phyloP scores from a whole-genome alignment of 1,284 basidiomycete genomes.

The Boletus sp. region DNA sequence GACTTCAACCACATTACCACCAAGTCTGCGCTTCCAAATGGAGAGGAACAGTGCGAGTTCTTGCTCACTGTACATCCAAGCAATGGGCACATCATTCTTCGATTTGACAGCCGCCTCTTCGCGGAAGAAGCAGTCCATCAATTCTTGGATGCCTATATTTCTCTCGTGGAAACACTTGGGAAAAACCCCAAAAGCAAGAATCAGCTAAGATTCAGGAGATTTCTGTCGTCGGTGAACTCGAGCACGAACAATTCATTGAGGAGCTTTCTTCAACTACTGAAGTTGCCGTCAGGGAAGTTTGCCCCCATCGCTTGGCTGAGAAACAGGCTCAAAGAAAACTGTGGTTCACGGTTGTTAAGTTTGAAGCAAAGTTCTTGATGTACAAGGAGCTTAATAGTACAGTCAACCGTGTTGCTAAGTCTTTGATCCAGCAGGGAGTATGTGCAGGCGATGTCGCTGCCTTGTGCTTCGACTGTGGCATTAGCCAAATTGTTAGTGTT shows the following conservation, averaged over 20 bases:
- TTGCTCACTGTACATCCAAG: conserved; percentile 34
- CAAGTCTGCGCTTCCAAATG: conserved; percentile 32
- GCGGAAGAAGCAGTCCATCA: conserved; percentile 35
- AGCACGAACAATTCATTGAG: conserved; percentile 33
- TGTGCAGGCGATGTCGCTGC: conserved; percentile 33
- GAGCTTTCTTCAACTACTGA: conserved; percentile 28
- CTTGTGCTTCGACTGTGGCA: conserved; percentile 36
- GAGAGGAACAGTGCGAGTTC: conserved; percentile 37
- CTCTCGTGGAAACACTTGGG: conserved; percentile 33
- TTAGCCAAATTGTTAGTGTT: conserved; percentile 36
- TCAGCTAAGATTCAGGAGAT: conserved; percentile 35
- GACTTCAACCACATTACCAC: conserved; percentile 21
- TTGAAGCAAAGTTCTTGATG: conserved; percentile 30
- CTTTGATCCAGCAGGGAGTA: conserved; percentile 32
- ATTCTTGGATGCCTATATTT: conserved; percentile 35
- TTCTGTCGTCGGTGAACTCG: conserved; percentile 29
- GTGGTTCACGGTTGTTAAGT: conserved; percentile 29
- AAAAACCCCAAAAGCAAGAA: conserved; percentile 15
- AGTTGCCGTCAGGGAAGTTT: conserved; percentile 22
- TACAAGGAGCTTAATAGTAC: conserved; percentile 32
- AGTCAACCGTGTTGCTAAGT: conserved; percentile 34
- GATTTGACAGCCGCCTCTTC: conserved; percentile 36
- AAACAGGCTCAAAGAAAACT: conserved; percentile 30
- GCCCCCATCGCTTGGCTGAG: conserved; percentile 33
- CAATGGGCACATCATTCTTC: conserved; percentile 31